phyloP scores from a whole-genome alignment of 2,329 filamentous ascomycete genomes.

The Talaromyces sp. region DNA sequence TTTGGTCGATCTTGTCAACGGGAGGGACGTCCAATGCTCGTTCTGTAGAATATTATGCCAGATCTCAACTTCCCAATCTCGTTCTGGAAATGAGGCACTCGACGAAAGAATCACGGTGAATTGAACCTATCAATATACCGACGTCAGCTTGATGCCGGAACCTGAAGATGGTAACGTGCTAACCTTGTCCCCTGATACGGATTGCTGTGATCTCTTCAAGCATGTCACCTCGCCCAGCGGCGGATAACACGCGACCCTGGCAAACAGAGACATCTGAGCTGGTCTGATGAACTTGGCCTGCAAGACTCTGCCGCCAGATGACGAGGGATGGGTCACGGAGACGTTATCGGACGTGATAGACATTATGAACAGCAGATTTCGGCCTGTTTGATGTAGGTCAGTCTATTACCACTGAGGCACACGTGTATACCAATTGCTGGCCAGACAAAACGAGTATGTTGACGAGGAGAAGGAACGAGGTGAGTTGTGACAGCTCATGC shows the following conservation, averaged over 20 bases:
- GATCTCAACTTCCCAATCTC: slow-evolving; percentile 69
- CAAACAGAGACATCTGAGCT: slow-evolving; percentile 51
- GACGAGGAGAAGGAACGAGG: neutral
- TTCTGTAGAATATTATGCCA: slow-evolving; percentile 65
- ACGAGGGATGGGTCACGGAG: slow-evolving; percentile 7
- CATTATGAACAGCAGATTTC: neutral
- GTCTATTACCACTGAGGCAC: neutral
- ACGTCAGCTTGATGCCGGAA: neutral
- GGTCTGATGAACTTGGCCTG: slow-evolving; percentile 34
- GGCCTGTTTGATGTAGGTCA: neutral
- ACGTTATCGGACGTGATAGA: slow-evolving; percentile 10
- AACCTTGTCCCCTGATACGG: slow-evolving; percentile 29
- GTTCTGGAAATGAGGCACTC: slow-evolving; percentile 52
- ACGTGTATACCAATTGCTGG: neutral
- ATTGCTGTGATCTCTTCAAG: slow-evolving; percentile 45
- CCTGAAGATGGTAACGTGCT: neutral
- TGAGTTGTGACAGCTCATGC: slow-evolving; percentile 1
- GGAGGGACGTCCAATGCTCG: slow-evolving; percentile 60
- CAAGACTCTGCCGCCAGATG: neutral
- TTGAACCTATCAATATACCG: slow-evolving; percentile 40
- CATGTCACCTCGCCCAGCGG: slow-evolving; percentile 73
- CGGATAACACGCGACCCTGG: slow-evolving; percentile 63
- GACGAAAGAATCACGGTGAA: slow-evolving; percentile 72
- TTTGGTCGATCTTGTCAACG: slow-evolving; percentile 48
- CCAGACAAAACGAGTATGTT: neutral